phyloP scores from a whole-genome alignment of 768 basidiomycete species.

The Calocybe gangraenosa region DNA sequence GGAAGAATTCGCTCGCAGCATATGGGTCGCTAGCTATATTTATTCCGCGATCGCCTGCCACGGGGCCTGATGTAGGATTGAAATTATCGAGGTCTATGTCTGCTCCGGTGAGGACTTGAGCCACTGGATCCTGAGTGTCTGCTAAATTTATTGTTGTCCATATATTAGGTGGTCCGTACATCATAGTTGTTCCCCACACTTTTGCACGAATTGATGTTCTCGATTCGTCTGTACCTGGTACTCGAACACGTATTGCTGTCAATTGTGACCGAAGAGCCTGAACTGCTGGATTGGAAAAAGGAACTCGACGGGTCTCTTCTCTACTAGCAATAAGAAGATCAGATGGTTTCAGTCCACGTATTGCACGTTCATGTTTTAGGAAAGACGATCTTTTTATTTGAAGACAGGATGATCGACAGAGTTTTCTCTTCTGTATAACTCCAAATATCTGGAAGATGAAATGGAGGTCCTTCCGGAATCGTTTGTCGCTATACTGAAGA shows the following conservation, averaged over 20 bases:
- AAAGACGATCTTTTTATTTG: conserved; percentile 27
- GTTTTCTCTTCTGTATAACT: conserved; percentile 23
- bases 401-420: conserved; percentile 20
- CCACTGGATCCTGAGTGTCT: conserved; percentile 39
- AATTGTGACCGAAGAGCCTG: conserved; percentile 21
- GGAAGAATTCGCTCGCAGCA: conserved; percentile 38
- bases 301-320: conserved; percentile 25
- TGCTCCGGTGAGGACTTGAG: conserved; percentile 37
- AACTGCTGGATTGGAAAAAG: conserved; percentile 24
- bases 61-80: conserved; percentile 19
- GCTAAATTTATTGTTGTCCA: conserved; percentile 43
- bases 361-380: conserved; percentile 13
- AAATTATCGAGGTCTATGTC: conserved; percentile 41
- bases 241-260: conserved; percentile 16
- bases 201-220: conserved; percentile 20
- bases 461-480: conserved; percentile 23
- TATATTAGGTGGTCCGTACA: conserved; percentile 25
- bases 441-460: conserved; percentile 26
- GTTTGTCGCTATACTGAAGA: conserved; percentile 22
- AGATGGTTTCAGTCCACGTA: conserved; percentile 21
- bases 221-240: conserved; percentile 30
- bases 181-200: conserved; percentile 31
- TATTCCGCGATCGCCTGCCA: conserved; percentile 6
- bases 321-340: conserved; percentile 27
- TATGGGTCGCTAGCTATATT: conserved; percentile 36